Evolutionary conservation across 2,329 filamentous ascomycete species (phyloP), one percentile per base, ranked within the genome.

Genomic region (Iodosphaeria phyllophila): DNA sequence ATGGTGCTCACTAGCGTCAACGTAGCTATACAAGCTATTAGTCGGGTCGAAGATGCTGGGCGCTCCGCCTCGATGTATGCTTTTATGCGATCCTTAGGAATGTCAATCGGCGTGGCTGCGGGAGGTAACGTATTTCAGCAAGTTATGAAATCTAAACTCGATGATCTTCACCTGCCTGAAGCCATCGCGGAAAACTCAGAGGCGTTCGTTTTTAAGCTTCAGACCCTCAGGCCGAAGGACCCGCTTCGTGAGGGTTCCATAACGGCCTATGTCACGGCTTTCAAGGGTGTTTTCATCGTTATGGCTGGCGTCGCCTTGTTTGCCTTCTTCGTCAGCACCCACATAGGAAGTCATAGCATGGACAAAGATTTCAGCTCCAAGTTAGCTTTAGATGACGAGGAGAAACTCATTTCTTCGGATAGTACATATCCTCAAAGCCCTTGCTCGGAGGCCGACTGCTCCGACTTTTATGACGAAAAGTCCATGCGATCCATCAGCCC

Each of bases 241-340:
- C 35, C 36, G 15, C 5, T 13, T 11, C 21, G 33, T 30, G 16
- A n/a, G 20, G 18, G 18, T 23, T 28, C 36, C 4, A 15, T 38
- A n/a, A 11, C 35, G 19, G 37, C 36, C 8, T 42, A 35, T 20
- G 27, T 38, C 8, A 21, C 29, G 1, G 37, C 37, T 7, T 40
- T 42, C 27, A 38, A 35, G 19, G 37, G 31, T 10, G 40, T 42
- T 9, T 41, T 32, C 29, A 40, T 37, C 36, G 30, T 31, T 10
- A 35, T 41, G n/a, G 35, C 36, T 2, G 36, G 22, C 12, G 28
- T 28, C 2, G 30, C 37, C 5, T 20, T 31, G 13, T 29, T 29
- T 4, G 30, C 31, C 5, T 32, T 40, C 6, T 9, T 36, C 8
- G 27, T 34, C 22, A 34, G 35, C 18, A 22, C 39, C 2, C n/a